Evolutionary conservation across 805 yeast genomes (phyloP).

Genomic region (Barnettozyma botsteinii): DNA sequence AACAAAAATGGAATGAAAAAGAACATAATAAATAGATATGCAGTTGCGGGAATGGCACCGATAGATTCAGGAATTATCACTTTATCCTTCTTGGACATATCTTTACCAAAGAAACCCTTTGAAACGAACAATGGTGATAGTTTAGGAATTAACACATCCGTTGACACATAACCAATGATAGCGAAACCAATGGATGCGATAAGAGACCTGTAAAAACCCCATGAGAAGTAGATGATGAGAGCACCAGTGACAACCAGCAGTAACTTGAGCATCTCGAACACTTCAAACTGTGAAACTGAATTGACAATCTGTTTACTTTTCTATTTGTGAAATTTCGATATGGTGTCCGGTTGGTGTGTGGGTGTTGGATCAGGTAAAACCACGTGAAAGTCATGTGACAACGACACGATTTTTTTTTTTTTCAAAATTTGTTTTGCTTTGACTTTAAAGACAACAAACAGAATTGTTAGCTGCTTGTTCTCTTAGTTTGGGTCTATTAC

Average conservation of each 20-base stretch:
- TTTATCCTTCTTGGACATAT: slow-evolving; percentile 66
- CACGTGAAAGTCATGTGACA: not conserved
- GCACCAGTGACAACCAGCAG: slow-evolving; percentile 9
- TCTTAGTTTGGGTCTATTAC: too few species aligned
- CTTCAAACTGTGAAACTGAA: too few species aligned
- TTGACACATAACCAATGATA: slow-evolving; percentile 56
- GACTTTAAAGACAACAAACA: not conserved
- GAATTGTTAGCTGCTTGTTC: too few species aligned
- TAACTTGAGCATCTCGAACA: slow-evolving; percentile 1
- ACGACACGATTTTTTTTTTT: not conserved
- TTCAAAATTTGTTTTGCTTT: not conserved
- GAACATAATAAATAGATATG: slow-evolving; percentile 76
- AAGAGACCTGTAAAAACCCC: slow-evolving; percentile 21
- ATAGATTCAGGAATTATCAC: slow-evolving; percentile 85
- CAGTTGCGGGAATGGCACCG: slow-evolving; percentile 84
- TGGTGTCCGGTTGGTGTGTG: not conserved
- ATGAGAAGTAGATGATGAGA: slow-evolving; percentile 16
- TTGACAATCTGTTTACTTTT: too few species aligned
- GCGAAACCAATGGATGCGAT: slow-evolving; percentile 60
- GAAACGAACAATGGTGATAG: slow-evolving; percentile 61
- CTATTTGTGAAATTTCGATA: not conserved
- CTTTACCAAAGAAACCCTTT: slow-evolving; percentile 83
- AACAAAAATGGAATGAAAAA: slow-evolving; percentile 85
- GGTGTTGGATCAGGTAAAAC: too few species aligned
- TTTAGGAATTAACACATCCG: slow-evolving; percentile 59